Conservation (phyloP, 2,329 filamentous ascomycete species). For the Phyllosticta citribraziliensis region DNA sequence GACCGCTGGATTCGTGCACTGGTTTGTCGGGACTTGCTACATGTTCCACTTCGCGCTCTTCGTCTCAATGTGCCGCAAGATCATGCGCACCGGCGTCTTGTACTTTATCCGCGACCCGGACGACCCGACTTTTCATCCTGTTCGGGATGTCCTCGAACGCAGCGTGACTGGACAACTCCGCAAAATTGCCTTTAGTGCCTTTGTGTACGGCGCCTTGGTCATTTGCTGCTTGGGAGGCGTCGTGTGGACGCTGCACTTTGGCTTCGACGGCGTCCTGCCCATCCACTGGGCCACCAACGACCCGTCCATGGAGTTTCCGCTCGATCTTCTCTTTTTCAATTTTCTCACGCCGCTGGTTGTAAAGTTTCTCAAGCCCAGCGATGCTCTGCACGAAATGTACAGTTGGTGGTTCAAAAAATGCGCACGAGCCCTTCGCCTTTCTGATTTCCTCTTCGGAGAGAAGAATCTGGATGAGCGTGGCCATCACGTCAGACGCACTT, state of each 20-base stretch:
- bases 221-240: conserved; percentile 90
- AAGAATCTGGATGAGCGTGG: conserved; percentile 75
- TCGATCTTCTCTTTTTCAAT: conserved; percentile 93
- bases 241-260: conserved; percentile 74
- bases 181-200: conserved; percentile 91
- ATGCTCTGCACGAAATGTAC: conserved; percentile 76
- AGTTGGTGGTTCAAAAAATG: conserved; percentile 93
- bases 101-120: conserved; percentile 98
- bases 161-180: conserved; percentile 86
- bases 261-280: conserved; percentile 64
- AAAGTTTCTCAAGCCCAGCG: conserved; percentile 73
- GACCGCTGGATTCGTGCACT: conserved; percentile 92
- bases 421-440: conserved; percentile 68
- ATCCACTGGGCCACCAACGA: conserved; percentile 91
- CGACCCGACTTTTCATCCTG: conserved; percentile 95
- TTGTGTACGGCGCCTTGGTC: conserved; percentile 89
- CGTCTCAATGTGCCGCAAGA: conserved; percentile 97
- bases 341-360: conserved; percentile 86
- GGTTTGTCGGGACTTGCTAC: conserved; percentile 97
- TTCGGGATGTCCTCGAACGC: conserved; percentile 89
- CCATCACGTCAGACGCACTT: conserved; percentile 49
- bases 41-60: conserved; percentile 99
- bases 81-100: conserved; percentile 87
- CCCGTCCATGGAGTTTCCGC: conserved; percentile 85
- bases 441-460: conserved; percentile 88